Evolutionary conservation across 495 filamentous ascomycete species (phyloP), one percentile per base, ranked within the genome.

Genomic region (Penicillium egyptiacum): DNA sequence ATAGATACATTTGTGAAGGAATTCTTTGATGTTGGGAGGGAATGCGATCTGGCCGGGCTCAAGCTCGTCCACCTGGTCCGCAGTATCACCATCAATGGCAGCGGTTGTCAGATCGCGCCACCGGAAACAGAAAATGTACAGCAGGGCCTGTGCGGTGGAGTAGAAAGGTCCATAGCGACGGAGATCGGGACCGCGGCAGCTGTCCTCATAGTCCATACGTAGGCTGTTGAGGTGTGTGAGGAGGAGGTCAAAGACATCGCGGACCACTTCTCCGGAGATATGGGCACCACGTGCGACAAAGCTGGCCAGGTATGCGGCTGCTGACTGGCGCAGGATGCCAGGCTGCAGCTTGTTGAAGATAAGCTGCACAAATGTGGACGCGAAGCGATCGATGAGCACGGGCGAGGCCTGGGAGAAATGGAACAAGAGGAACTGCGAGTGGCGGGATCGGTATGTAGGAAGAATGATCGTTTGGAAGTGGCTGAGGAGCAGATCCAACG

Each of bases 71-170:
- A 79, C 72, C 41, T 81, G 65, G 12, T 84, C 79, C 20, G 75
- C 64, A 23, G 64, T 81, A 42, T 80, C 74, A 31, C 79, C 75
- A 17, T 82, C 77, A 10, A 65, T 66, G 6, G 77, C 73, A 5
- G 83, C 81, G 17, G 77, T 80, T 39, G 90, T 87, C 45, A 99
- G 76, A 56, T 97, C 93, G 37, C 88, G 86, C 93, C 93, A 98
- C 39, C 95, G 87, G 79, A 97, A 99, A 78, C 94, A 99, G 79
- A 97, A 99, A 49, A 98, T 96, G 75, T 97, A 96, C 31, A 91
- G 78, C 5, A 92, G 66, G 5, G 93, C 92, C 70, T 98, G 93
- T n/a, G 86, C 83, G 42, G 90, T 84, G 6, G 87, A 85, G 73
- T 99, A 98, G 72, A 95, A 97, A 7, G 88, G 81, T 17, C 83